A percentile compares a stretch with the other conserved stretches of the same genome.
These are phyloP conservation scores for Acer negundo DNA, from an alignment of 345 rosid species.

Conservation along the genomic window DNA sequence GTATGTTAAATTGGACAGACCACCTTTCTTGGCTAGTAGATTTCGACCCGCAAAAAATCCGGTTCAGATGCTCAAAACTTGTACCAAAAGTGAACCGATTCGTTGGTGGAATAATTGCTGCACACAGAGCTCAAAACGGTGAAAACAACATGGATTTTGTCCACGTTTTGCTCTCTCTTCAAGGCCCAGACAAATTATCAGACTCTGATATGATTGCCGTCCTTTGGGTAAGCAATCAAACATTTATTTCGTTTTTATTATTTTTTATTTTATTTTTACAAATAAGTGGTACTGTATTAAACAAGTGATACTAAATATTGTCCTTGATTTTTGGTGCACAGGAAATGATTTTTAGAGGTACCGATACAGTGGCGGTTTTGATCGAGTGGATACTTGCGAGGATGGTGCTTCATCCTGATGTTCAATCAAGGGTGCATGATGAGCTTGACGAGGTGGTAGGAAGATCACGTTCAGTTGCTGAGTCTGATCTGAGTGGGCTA, in stretches of 20 bases:
- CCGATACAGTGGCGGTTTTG: constrained; percentile 83
- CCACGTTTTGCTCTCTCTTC: constrained; percentile 62
- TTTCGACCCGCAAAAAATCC: constrained; percentile 67
- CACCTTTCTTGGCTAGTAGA: constrained; percentile 68
- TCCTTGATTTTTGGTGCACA: constrained; percentile 21
- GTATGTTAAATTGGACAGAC: constrained; percentile 70
- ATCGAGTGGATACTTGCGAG: constrained; percentile 93
- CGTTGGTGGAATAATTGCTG: constrained; percentile 48
- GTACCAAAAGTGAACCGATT: constrained; percentile 72
- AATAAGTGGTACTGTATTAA: not conserved
- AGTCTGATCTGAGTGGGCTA: constrained; percentile 48
- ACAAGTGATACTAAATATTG: constrained; percentile 21
- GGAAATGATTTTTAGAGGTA: constrained; percentile 96
- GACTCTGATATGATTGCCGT: constrained; percentile 76
- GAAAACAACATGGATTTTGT: constrained; percentile 57
- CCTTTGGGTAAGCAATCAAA: constrained; percentile 56
- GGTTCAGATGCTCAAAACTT: constrained; percentile 62
- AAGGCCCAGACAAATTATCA: constrained; percentile 52
- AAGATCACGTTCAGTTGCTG: constrained; percentile 52
- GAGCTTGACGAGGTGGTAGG: constrained; percentile 71
- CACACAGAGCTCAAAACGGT: constrained; percentile 43
- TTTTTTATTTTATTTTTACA: no score
- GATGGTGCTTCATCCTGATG: constrained; percentile 64
- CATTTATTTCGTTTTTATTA: no score
- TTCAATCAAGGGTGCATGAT: constrained; percentile 68